Conservation (phyloP, 441 rosid genomes). For the Eutrema salsugineum region DNA sequence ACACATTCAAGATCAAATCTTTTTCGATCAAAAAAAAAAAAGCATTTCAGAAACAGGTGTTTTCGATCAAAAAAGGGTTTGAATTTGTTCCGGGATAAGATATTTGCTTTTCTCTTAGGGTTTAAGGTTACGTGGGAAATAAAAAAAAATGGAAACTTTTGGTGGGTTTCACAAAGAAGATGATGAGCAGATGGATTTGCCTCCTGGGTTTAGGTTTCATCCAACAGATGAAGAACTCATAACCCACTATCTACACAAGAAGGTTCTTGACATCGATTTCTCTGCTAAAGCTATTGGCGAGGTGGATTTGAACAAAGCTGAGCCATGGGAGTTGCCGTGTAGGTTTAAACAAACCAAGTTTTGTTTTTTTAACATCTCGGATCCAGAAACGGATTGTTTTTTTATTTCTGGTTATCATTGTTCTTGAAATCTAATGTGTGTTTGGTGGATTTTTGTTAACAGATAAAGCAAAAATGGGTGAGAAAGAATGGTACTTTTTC, state of each 20-base stretch:
- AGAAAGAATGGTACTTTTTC: constrained; percentile 96
- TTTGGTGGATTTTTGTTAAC: neutral
- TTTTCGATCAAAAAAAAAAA: constrained; percentile 5
- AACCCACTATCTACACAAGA: constrained; percentile 65
- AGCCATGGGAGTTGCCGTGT: constrained; percentile 98
- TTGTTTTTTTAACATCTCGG: neutral
- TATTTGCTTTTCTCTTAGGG: constrained; percentile 20
- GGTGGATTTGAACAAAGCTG: constrained; percentile 95
- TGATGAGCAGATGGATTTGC: constrained; percentile 73
- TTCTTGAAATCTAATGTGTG: neutral
- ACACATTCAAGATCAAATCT: constrained; percentile 26
- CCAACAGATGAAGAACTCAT: constrained; percentile 98
- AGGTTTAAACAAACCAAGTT: constrained; percentile 13
- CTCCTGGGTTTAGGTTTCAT: constrained; percentile 91
- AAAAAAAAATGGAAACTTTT: constrained; percentile 45
- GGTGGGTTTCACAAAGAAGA: constrained; percentile 47
- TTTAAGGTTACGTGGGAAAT: constrained; percentile 24
- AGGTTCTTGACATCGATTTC: constrained; percentile 59
- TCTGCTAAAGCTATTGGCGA: constrained; percentile 76
- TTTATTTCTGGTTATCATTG: neutral
- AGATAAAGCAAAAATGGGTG: constrained; percentile 98
- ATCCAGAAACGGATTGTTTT: neutral
- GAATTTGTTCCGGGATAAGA: neutral
- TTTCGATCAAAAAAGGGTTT: constrained; percentile 12
- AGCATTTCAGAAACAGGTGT: constrained; percentile 17